Evolutionary conservation across 352 stramenopile species (phyloP), one percentile per base, ranked within the genome.

Genomic region (Globisporangium paroecandrum): DNA sequence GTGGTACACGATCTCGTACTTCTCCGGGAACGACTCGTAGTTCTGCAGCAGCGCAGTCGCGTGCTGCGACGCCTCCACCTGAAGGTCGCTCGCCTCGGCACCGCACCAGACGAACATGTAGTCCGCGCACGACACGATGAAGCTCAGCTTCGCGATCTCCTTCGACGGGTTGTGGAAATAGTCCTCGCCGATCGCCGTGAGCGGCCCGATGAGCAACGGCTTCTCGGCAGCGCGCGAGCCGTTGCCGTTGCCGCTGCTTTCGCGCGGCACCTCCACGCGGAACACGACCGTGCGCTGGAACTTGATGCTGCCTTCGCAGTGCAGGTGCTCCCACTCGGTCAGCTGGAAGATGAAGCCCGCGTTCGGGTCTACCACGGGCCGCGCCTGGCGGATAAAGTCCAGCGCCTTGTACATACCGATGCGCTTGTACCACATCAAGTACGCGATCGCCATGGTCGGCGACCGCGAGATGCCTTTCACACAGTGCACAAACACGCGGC

Each of bases 261-360:
- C 82, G 18, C 72, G 62, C 9, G 83, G 72, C 32, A 90, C 68
- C n/a, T 92, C 88, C 10, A 95, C 77, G 27, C 84, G 83, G 70
- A 91, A 95, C 22, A 93, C 71, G 8, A 90, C 76, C 1, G 80
- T 69, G 1, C 76, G 66, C 64, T 91, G 71, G 46, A 90, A 74
- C 38, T 78, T 73, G 34, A 91, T 66, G 29, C 70, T 69, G 29
- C 83, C 81, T 36, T 82, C 70, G 46, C 77, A 66, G 36, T 86
- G 86, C 43, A 90, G 67, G 20, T 90, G 79, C 58, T 96, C 88
- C 89, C 89, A 96, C 70, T 96, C 89, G 38, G 85, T 95, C 10
- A 96, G 68, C 69, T 96, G 89, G 68, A 96, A 95, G 62, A 96
- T 93, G 59, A 96, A 96, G 13, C 87, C 87, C 24, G 83, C 85